Evolutionary conservation across 345 rosid species (phyloP).

Genomic region (Camelina laxa): DNA sequence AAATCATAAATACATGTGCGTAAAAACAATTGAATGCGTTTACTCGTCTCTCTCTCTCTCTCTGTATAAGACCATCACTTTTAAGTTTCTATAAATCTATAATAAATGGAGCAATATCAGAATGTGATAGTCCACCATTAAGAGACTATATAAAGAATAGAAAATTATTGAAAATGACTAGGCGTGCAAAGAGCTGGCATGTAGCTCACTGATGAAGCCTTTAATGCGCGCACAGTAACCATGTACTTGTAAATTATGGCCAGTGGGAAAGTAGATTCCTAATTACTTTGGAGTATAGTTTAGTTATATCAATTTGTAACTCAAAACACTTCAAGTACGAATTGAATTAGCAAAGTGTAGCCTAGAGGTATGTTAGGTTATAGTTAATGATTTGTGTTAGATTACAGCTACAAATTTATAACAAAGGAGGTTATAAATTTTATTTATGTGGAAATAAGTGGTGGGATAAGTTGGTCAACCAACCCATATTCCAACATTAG

Average conservation of each 20-base stretch:
- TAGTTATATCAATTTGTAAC: not conserved
- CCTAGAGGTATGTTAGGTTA: not conserved
- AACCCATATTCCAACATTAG: not conserved
- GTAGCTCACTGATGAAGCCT: slow-evolving; percentile 22
- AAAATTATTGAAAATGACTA: slow-evolving; percentile 18
- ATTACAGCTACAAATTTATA: too few species aligned
- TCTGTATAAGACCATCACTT: not conserved
- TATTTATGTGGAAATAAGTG: not conserved
- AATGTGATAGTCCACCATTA: slow-evolving; percentile 14
- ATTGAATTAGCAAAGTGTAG: not conserved
- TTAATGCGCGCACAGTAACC: slow-evolving; percentile 31
- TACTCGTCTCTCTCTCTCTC: not conserved
- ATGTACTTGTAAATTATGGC: not conserved
- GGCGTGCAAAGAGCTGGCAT: slow-evolving; percentile 32
- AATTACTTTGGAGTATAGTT: not conserved
- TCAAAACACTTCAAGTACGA: not conserved
- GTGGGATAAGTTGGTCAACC: not conserved
- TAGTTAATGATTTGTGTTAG: too few species aligned
- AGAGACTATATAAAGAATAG: not conserved
- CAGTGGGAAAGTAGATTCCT: not conserved
- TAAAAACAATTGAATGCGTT: slow-evolving; percentile 25
- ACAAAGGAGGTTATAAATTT: not conserved
- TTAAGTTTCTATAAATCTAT: not conserved
- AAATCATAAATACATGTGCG: slow-evolving; percentile 27
- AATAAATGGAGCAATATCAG: slow-evolving; percentile 6